Evolutionary conservation across 2,329 filamentous ascomycete genomes (phyloP), one percentile per base, ranked within the genome.

Genomic region (Fusarium sp.): DNA sequence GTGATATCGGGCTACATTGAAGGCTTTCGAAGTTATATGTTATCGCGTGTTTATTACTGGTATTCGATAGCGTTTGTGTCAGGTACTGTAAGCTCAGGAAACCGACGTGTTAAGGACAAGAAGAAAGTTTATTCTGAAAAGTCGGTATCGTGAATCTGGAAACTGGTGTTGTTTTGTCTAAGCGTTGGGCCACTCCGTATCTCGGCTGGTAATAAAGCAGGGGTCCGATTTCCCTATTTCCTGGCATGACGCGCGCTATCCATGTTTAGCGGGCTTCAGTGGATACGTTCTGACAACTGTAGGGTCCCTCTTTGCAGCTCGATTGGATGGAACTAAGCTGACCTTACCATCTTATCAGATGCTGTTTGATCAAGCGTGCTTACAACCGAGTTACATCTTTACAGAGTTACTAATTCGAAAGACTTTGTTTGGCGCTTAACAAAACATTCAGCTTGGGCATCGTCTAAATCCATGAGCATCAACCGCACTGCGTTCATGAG

Each of bases 1-100:
- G 65, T 56, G 33, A 39, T 68, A 27, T 47, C 56, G 40, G 57
- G 33, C 68, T 71, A 71, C 68, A 71, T 71, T 46, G 68, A 68
- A 47, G 52, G 58, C 25, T 33, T 49, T 55, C 20, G 23, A 53
- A 27, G 10, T 32, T 62, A 35, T 56, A 32, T 61, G 23, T 46
- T 35, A 25, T 56, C 47, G 37, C 13, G 40, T 19, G 25, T 19
- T 44, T 13, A 22, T 25, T 23, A 33, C 30, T 11, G 10, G 30
- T 43, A 20, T 6, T 40, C 17, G 33, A 25, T 22, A 14, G 3
- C 15, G 7, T 30, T 7, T 25, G 19, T 33, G 9, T 32, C 37
- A 17, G 33, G 13, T 7, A n/a, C 35, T 25, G 27, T 13, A 6
- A 27, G 6, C 7, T 49, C 9, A 15, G 7, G 2, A 19, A 15